phyloP scores from a whole-genome alignment of 148 eudicot species.

The Rhododendron ovatum region DNA sequence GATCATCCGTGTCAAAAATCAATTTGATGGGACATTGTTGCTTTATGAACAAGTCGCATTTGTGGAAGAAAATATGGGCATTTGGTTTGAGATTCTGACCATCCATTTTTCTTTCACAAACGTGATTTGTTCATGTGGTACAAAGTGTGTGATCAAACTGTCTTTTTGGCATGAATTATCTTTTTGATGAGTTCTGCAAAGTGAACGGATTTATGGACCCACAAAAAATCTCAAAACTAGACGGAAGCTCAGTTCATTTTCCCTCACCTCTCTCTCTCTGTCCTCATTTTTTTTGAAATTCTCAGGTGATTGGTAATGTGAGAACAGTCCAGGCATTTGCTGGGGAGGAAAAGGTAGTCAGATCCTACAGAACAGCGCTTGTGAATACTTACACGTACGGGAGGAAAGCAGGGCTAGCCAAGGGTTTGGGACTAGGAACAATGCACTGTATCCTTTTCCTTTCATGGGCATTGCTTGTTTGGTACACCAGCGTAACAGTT shows the following conservation, averaged over 20 bases:
- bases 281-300: neutral
- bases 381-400: conserved; percentile 73
- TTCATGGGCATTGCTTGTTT: conserved; percentile 92
- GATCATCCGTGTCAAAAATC: neutral
- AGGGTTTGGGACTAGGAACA: conserved; percentile 78
- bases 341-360: conserved; percentile 85
- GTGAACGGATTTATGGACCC: neutral
- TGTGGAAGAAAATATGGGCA: neutral
- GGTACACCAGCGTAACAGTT: conserved; percentile 79
- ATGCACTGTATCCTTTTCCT: conserved; percentile 82
- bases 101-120: neutral
- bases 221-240: neutral
- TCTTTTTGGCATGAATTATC: neutral
- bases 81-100: neutral
- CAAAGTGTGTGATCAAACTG: too few species aligned
- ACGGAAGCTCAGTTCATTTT: neutral
- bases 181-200: neutral
- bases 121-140: neutral
- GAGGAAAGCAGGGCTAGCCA: conserved; percentile 82
- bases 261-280: neutral
- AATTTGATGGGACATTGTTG: neutral
- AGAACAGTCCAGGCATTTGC: conserved; percentile 98
- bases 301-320: conserved; percentile 85
- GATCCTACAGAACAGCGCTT: conserved; percentile 58
- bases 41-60: neutral